Evolutionary conservation across 805 yeast genomes (phyloP).

Genomic region (Candida ovalis): DNA sequence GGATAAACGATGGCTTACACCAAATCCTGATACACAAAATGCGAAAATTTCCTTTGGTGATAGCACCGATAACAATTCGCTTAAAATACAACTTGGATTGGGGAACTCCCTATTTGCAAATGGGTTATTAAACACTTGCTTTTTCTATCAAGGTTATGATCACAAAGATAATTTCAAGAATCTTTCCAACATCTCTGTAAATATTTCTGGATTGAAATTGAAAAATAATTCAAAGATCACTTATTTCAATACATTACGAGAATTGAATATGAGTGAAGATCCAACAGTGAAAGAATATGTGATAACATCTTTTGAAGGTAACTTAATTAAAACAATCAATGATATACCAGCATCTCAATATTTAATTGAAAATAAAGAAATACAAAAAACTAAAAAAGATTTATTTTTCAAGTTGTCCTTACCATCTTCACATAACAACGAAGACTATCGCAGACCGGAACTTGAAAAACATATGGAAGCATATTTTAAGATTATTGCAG

Average conservation of each 20-base stretch:
- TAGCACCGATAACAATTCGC: neutral
- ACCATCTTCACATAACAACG: slow-evolving; percentile 2
- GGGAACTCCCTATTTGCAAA: slow-evolving; percentile 29
- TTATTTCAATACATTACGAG: slow-evolving; percentile 13
- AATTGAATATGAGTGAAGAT: slow-evolving; percentile 7
- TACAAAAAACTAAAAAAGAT: slow-evolving; percentile 27
- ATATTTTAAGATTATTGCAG: slow-evolving; percentile 57
- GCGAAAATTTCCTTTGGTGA: neutral
- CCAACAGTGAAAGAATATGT: slow-evolving; percentile 26
- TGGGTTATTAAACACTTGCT: slow-evolving; percentile 23
- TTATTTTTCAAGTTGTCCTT: slow-evolving; percentile 18
- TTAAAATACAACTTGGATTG: slow-evolving; percentile 6
- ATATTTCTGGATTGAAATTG: slow-evolving; percentile 1
- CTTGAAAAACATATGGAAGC: slow-evolving; percentile 15
- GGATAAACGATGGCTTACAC: slow-evolving; percentile 9
- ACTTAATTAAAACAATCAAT: slow-evolving; percentile 56
- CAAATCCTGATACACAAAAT: slow-evolving; percentile 4
- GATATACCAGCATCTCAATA: slow-evolving; percentile 52
- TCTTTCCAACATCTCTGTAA: slow-evolving; percentile 5
- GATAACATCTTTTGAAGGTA: slow-evolving; percentile 51
- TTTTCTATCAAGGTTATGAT: slow-evolving; percentile 13
- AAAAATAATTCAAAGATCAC: neutral
- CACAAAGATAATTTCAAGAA: slow-evolving; percentile 13
- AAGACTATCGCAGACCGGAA: neutral
- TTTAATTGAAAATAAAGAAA: slow-evolving; percentile 41